These are phyloP conservation scores for Trichothecium roseum DNA, from an alignment of 2,329 filamentous ascomycete species.

Conservation along the genomic window DNA sequence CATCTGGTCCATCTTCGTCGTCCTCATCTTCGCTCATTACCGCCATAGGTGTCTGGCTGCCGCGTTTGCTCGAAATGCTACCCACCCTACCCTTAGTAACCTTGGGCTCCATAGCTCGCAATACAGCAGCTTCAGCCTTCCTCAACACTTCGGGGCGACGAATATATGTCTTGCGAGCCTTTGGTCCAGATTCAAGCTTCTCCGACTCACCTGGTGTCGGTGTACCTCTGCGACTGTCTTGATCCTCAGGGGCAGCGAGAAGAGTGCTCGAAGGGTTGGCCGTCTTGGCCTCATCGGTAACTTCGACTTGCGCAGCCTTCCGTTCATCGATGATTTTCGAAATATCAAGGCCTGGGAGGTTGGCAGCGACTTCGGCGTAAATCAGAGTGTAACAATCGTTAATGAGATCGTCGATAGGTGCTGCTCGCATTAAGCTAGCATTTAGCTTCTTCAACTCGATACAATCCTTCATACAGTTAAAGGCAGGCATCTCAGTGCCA, in stretches of 20 bases:
- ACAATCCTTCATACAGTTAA: constrained; percentile 46
- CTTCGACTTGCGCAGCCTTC: constrained; percentile 21
- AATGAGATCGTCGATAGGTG: constrained; percentile 84
- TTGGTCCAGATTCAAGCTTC: constrained; percentile 29
- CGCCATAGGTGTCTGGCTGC: constrained; percentile 26
- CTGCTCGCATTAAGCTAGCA: constrained; percentile 74
- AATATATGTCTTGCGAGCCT: constrained; percentile 32
- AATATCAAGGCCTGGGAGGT: constrained; percentile 41
- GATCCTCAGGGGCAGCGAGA: constrained; percentile 29
- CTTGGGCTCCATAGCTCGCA: constrained; percentile 39
- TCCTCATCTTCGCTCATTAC: constrained; percentile 18
- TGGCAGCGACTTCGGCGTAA: constrained; percentile 56
- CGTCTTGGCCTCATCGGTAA: constrained; percentile 19
- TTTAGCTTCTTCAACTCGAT: constrained; percentile 64
- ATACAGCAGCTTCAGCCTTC: constrained; percentile 49
- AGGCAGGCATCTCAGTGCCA: constrained; percentile 26
- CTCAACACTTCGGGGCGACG: constrained; percentile 48
- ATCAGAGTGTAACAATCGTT: constrained; percentile 78
- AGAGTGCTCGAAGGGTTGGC: constrained; percentile 26
- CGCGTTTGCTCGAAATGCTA: constrained; percentile 40
- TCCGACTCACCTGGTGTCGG: constrained; percentile 26
- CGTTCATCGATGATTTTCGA: constrained; percentile 35
- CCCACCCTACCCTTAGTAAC: constrained; percentile 37
- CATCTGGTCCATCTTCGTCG: constrained; percentile 30
- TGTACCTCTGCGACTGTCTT: constrained; percentile 22